These are phyloP conservation scores for Trifolium fragiferum DNA, from an alignment of 306 rosid species.

Conservation along the genomic window DNA sequence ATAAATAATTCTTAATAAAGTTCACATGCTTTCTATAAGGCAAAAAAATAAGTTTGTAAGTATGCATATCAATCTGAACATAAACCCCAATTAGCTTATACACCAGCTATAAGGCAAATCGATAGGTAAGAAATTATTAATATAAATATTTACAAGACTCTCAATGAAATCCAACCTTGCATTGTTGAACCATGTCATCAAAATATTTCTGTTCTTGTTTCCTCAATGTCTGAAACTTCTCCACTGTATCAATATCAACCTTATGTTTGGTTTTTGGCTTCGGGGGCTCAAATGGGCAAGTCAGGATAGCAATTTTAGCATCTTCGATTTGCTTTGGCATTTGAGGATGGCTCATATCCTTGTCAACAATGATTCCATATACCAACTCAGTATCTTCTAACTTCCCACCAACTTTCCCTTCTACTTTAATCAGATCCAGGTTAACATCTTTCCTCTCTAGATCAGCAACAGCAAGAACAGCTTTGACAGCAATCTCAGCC, in stretches of 20 bases:
- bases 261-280: slow-evolving; percentile 99
- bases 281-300: slow-evolving; percentile 99
- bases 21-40: slow-evolving; percentile 18
- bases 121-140: neutral
- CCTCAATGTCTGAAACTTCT: slow-evolving; percentile 90
- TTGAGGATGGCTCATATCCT: slow-evolving; percentile 99
- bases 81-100: slow-evolving; percentile 10
- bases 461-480: slow-evolving; percentile 97
- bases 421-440: slow-evolving; percentile 89
- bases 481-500: slow-evolving; percentile 97
- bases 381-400: slow-evolving; percentile 94
- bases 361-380: slow-evolving; percentile 89
- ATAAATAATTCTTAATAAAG: slow-evolving; percentile 16
- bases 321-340: slow-evolving; percentile 95
- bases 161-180: slow-evolving; percentile 68
- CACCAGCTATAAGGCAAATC: neutral
- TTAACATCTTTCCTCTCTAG: slow-evolving; percentile 92
- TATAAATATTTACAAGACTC: neutral
- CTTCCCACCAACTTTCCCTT: slow-evolving; percentile 97
- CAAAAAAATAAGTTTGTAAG: neutral
- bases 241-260: slow-evolving; percentile 97
- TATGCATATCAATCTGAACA: neutral
- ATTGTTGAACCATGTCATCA: slow-evolving; percentile 93
- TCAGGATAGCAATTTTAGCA: slow-evolving; percentile 94
- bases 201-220: slow-evolving; percentile 84